These are phyloP conservation scores for Colletotrichum sp. DNA, from an alignment of 2,329 filamentous ascomycete species.

Conservation along the genomic window DNA sequence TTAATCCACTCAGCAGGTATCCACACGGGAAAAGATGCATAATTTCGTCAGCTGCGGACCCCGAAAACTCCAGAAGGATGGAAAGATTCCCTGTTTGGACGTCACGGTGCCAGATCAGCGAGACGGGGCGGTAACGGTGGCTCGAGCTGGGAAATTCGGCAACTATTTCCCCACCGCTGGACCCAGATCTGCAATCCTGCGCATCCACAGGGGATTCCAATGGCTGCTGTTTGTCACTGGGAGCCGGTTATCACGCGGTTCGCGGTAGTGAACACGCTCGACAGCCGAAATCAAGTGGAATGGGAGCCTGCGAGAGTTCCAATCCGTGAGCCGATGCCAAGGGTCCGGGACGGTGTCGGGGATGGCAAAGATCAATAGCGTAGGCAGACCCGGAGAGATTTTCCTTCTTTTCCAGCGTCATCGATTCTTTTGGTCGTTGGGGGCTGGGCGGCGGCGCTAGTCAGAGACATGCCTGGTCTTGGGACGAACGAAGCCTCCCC, in stretches of 20 bases:
- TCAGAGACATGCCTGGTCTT: background rate
- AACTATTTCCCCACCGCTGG: background rate
- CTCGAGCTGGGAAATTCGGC: background rate
- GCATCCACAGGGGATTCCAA: background rate
- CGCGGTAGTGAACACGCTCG: background rate
- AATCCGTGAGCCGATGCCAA: background rate
- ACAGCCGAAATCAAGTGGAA: background rate
- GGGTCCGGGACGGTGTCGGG: background rate
- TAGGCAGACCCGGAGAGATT: background rate
- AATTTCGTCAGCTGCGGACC: background rate
- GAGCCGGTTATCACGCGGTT: background rate
- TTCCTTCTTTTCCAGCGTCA: background rate
- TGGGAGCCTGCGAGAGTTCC: background rate
- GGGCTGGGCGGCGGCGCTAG: background rate
- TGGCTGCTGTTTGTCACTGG: background rate
- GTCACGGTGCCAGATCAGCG: background rate
- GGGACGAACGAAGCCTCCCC: background rate
- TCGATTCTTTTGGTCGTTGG: background rate
- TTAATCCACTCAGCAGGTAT: background rate
- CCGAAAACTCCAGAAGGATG: background rate
- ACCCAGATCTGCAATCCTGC: constrained; percentile 8
- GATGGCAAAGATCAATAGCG: background rate
- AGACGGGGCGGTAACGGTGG: background rate
- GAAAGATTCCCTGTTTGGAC: background rate
- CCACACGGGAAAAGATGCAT: background rate